Evolutionary conservation across 352 stramenopile species (phyloP), one percentile per base, ranked within the genome.

Genomic region (Blastocystis sp.): DNA sequence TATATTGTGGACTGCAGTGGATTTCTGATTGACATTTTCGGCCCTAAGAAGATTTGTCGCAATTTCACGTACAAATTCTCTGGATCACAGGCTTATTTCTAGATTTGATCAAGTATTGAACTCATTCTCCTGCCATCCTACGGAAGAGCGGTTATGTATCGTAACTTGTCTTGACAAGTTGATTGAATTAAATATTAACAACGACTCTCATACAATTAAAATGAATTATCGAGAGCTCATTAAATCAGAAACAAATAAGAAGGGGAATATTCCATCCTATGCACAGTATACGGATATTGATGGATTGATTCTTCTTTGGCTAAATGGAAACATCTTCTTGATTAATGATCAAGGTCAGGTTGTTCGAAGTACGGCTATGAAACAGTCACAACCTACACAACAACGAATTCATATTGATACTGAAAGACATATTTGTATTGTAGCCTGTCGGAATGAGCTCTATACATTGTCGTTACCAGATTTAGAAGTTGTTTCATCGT

Each of bases 111-210:
- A 77, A 56, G 33, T 42, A 4, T 30, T 77, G 5, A 77, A 77
- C 40, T 77, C 64, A 40, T 56, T 77, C 40, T 56, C 40, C 5
- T 24, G n/a, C 11, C 64, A 77, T 77, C 64, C 64, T 17, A 24
- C 30, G 5, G 33, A 77, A 51, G 64, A 77, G 1, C 19, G 30
- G 33, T 9, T 56, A n/a, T 77, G 64, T 19, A n/a, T 77, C 40
- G 64, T 77, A 4, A 77, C 64, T n/a, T 77, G 64, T 77, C 33
- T 77, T 3, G 64, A 77, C 19, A 77, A 54, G 19, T 48, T 77
- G 40, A 77, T 77, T 48, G 33, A 56, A 30, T 24, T 77, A n/a
- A 30, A 77, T 51, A 51, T 77, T 48, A 24, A 51, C 2, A 51
- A 7, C 1, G 64, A 77, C 35, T 7, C 22, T 3, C 30, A 51